Evolutionary conservation across 2,329 filamentous ascomycete genomes (phyloP).

Genomic region (Dryadomyces quercivorus): DNA sequence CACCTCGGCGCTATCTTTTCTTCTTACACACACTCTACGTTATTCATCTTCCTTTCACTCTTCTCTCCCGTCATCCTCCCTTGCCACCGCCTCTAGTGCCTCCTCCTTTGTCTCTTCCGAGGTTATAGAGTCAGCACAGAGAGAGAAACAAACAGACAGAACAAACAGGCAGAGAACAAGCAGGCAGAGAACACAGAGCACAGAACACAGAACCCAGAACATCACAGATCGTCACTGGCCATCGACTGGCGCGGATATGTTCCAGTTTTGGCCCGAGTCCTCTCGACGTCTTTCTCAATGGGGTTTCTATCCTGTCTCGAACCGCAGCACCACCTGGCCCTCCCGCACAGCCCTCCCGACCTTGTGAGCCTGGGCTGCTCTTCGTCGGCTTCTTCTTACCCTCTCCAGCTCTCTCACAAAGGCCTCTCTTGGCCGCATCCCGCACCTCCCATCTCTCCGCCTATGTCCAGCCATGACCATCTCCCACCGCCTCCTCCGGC

Average conservation of each 20-base stretch:
- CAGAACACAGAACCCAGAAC: too few relatives aligned
- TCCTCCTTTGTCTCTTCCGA: neutral
- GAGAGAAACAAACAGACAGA: too few relatives aligned
- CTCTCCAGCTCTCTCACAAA: constrained; percentile 19
- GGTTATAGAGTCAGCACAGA: neutral
- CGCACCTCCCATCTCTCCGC: constrained; percentile 34
- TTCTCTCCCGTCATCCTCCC: neutral
- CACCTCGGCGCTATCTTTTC: constrained; percentile 4
- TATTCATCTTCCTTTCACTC: neutral
- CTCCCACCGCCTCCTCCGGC: constrained; percentile 21
- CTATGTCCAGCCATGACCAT: constrained; percentile 45
- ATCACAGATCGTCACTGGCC: neutral
- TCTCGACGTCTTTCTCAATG: constrained; percentile 32
- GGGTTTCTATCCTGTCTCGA: constrained; percentile 40
- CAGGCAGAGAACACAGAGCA: too few relatives aligned
- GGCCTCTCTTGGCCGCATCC: constrained; percentile 31
- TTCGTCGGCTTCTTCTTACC: constrained; percentile 5
- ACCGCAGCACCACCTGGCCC: constrained; percentile 35
- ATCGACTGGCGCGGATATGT: constrained; percentile 4
- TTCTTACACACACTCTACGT: neutral
- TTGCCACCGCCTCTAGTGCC: neutral
- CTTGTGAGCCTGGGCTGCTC: constrained; percentile 37
- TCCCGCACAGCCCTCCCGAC: constrained; percentile 42
- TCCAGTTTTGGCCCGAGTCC: constrained; percentile 4
- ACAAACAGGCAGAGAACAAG: too few relatives aligned